Evolutionary conservation across 1,284 basidiomycete genomes (phyloP).

Genomic region (Trichosporon sp.): DNA sequence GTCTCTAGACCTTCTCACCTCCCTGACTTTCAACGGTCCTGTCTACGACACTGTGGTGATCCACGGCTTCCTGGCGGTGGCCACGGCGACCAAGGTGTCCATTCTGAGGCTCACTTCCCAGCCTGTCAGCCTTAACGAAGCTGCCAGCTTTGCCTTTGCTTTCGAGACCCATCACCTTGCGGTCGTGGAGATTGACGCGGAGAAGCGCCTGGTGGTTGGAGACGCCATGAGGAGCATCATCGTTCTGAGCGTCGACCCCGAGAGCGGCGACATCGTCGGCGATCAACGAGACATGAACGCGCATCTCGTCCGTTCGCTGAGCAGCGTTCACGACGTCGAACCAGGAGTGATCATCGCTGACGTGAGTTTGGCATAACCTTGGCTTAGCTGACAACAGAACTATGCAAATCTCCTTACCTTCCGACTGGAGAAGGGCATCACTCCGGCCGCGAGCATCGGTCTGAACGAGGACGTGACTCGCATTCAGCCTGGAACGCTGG

Average conservation of each 20-base stretch:
- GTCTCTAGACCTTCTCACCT: not conserved
- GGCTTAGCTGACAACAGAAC: conserved; percentile 16
- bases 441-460: conserved; percentile 46
- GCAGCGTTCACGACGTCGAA: conserved; percentile 36
- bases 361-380: conserved; percentile 57
- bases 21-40: conserved; percentile 20
- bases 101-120: conserved; percentile 22
- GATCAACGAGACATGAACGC: conserved; percentile 72
- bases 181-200: conserved; percentile 44
- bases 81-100: conserved; percentile 60
- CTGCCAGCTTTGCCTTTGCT: conserved; percentile 67
- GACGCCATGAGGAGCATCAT: conserved; percentile 80
- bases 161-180: conserved; percentile 62
- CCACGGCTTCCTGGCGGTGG: conserved; percentile 54
- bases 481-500: conserved; percentile 39
- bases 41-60: conserved; percentile 23
- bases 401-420: conserved; percentile 68
- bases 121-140: conserved; percentile 45
- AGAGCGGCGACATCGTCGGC: conserved; percentile 53
- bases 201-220: conserved; percentile 59
- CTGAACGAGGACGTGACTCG: conserved; percentile 49
- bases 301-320: conserved; percentile 53
- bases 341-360: conserved; percentile 66
- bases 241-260: conserved; percentile 55
- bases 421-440: conserved; percentile 38